Evolutionary conservation across 2,329 filamentous ascomycete genomes (phyloP).

Genomic region (Fusarium sp.): DNA sequence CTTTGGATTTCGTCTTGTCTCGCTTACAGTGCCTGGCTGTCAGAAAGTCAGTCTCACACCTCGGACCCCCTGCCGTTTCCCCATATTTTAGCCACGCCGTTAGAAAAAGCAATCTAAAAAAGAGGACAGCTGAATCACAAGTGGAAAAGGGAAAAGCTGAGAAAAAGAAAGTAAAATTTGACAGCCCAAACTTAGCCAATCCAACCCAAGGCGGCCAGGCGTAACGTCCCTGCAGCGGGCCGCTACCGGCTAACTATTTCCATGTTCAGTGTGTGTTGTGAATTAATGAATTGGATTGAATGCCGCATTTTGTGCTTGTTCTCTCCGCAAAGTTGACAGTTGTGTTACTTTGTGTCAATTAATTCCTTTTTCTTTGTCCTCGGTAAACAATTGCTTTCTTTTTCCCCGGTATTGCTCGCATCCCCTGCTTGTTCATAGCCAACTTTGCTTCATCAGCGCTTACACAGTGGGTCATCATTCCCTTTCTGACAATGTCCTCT

Average conservation of each 20-base stretch:
- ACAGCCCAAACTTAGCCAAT: background rate
- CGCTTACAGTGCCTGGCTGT: background rate
- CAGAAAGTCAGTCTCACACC: background rate
- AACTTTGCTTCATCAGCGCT: slow-evolving; percentile 1
- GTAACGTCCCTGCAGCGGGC: slow-evolving; percentile 47
- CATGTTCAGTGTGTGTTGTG: slow-evolving; percentile 15
- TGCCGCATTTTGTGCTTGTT: background rate
- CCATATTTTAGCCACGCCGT: slow-evolving; percentile 5
- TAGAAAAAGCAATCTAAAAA: background rate
- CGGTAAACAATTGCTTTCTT: background rate
- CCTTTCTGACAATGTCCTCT: background rate
- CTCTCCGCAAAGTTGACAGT: background rate
- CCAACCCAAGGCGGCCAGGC: slow-evolving; percentile 8
- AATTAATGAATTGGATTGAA: background rate
- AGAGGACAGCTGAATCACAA: background rate
- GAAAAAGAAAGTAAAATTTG: slow-evolving; percentile 12
- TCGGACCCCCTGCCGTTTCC: background rate
- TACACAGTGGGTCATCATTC: slow-evolving; percentile 8
- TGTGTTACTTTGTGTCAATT: background rate
- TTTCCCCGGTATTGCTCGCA: background rate
- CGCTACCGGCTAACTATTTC: slow-evolving; percentile 42
- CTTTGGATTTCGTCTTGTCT: background rate
- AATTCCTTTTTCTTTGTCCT: slow-evolving; percentile 5
- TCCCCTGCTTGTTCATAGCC: background rate
- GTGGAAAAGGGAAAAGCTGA: background rate